Evolutionary conservation across 768 basidiomycete genomes (phyloP), one percentile per base, ranked within the genome.

Genomic region (Rhizopogon rudus): DNA sequence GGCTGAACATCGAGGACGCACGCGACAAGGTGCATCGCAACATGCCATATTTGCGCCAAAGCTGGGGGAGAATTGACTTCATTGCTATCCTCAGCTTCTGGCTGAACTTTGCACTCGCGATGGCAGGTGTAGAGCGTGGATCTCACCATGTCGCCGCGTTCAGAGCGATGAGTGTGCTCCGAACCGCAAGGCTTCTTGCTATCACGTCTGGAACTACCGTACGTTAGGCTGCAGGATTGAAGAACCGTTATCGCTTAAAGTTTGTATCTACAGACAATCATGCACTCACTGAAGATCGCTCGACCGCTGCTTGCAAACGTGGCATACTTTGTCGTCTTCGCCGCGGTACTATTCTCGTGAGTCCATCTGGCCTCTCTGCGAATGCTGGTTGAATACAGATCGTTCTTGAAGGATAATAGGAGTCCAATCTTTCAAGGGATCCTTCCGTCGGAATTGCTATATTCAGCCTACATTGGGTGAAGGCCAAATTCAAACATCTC

Each of bases 181-280:
- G 96, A 60, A 88, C 84, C 2, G 84, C 90, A 1, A 79, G 96
- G 58, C 71, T 98, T 42, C 73, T 98, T 42, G 81, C 93, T 5
- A 83, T 98, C 55, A 96, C 95, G 2, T 84, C 84, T 58, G 96
- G 96, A 71, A 98, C 96, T 20, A 88, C 93, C 17, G 91, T 92
- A 61, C 67, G 87, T 74, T 9, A 35, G 1, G 25, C 22, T 6
- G 5, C 35, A 12, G 20, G 5, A 56, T 55, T 48, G 16, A 9
- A 25, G 25, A 43, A 41, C 40, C 13, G 16, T 9, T 14, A 10
- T 20, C 20, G 22, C 46, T 28, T 28, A 53, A 40, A 17, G 42
- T 10, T 28, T 41, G 35, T 57, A 60, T 43, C 52, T 64, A 12
- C 60, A 84, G 77, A 88, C 94, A 0, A 97, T 98, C 64, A 87